Base-by-base conservation (phyloP, 495 filamentous ascomycete genomes). In the Xanthoparmelia taractica region DNA sequence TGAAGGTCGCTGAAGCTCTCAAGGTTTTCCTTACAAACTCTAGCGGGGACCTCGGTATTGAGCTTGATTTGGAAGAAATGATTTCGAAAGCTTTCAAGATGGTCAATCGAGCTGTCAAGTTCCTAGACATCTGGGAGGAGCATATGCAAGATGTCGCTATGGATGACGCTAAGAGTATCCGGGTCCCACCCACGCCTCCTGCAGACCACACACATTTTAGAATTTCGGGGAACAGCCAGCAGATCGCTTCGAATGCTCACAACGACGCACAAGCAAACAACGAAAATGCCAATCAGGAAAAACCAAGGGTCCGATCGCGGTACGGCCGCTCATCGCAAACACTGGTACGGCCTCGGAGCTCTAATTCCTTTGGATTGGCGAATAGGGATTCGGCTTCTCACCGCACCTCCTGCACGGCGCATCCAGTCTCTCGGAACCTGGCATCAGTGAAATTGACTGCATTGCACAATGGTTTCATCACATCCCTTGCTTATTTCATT, bases 11-110 rank as follows among this genome's bases (percentile, higher is more conserved):
- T 12, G 97, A 96, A 73, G 80, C 80, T 54, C 78, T 96, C 68
- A 88, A 92, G 70, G 88, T 87, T 62, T 78, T 84, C 55, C 78
- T 79, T 57, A 76, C 72, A 45, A 74, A 76, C 4, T 70, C 76
- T 17, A 73, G 81, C 13, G 72, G 75, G 40, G 78, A 83, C 25
- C 78, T 86, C 3, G 82, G 86, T 36, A 77, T 90, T 38, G 90
- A 93, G 67, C 83, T 85, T 65, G 81, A 92, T 37, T 79, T 96
- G 58, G 93, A 97, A 72, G 91, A 96, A 72, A 89, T 97, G 84
- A 85, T 97, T 15, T 75, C 96, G 57, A 92, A 92, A 71, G 92
- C 91, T 0, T 97, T 95, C 77, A 93, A 89, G 68, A 90, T 97
- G 63, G 89, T 95, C n/a, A 91, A 85, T 61, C 87, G 92, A 63